Percentiles rank a stretch among this genome's conserved stretches.
These are phyloP conservation scores for Ceratobasidium sp. DNA, from an alignment of 1,284 basidiomycete species.

Conservation along the genomic window DNA sequence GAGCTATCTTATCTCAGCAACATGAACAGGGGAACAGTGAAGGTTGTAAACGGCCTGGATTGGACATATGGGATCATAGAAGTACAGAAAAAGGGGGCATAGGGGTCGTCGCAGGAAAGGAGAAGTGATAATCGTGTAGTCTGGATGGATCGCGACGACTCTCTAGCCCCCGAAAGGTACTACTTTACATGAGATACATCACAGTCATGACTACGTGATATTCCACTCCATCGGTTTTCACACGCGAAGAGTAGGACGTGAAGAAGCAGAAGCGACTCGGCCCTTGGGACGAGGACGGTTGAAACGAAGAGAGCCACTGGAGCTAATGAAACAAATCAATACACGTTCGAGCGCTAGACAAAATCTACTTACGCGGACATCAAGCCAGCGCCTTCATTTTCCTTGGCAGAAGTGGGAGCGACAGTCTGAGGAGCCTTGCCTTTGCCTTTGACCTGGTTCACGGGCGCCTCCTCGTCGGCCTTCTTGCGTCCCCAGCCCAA, in stretches of 20 bases:
- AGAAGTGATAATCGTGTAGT: conserved; percentile 15
- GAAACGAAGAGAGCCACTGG: conserved; percentile 9
- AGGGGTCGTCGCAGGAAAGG: conserved; percentile 29
- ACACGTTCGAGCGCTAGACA: background rate
- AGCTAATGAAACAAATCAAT: background rate
- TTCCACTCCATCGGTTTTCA: conserved; percentile 32
- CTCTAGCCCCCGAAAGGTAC: conserved; percentile 23
- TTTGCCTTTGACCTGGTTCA: background rate
- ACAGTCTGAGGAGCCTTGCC: background rate
- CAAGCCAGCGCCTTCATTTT: conserved; percentile 23
- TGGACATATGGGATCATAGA: too few species aligned
- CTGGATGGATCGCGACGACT: background rate
- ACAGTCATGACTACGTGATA: conserved; percentile 21
- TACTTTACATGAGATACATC: conserved; percentile 28
- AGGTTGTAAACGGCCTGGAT: conserved; percentile 23
- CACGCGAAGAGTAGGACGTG: conserved; percentile 27
- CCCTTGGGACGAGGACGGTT: conserved; percentile 34
- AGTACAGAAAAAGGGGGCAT: conserved; percentile 19
- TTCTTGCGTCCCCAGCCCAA: conserved; percentile 69
- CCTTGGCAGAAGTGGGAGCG: conserved; percentile 25
- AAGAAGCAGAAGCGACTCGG: conserved; percentile 6
- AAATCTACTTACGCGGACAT: conserved; percentile 2
- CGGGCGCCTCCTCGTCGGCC: background rate
- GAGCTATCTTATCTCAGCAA: conserved; percentile 20
- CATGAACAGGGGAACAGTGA: conserved; percentile 11